Evolutionary conservation across 257 asterid species (phyloP).

Genomic region (Plantago major): DNA sequence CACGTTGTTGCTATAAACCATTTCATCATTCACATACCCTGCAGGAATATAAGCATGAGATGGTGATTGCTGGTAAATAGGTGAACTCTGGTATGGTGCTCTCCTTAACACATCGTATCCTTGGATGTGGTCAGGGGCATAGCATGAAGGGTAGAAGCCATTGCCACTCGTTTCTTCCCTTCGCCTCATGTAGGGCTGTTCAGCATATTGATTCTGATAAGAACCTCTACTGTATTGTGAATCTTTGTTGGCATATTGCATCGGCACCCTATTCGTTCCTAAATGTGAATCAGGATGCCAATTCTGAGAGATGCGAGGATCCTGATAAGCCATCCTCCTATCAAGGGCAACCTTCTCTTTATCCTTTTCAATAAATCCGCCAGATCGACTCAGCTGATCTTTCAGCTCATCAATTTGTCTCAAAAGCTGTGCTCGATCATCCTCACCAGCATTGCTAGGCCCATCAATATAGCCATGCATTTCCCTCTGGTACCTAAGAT

Average conservation of each 20-base stretch:
- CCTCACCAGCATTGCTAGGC: slow-evolving; percentile 16
- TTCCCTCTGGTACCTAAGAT: too few relatives aligned
- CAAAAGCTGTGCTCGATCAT: slow-evolving; percentile 60
- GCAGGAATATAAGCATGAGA: slow-evolving; percentile 35
- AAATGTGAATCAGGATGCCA: slow-evolving; percentile 34
- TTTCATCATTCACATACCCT: slow-evolving; percentile 29
- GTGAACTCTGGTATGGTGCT: slow-evolving; percentile 33
- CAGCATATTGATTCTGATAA: slow-evolving; percentile 33
- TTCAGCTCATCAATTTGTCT: slow-evolving; percentile 62
- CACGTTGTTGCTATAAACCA: slow-evolving; percentile 9
- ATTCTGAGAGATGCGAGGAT: slow-evolving; percentile 37
- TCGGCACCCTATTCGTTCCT: slow-evolving; percentile 22
- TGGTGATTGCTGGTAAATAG: slow-evolving; percentile 30
- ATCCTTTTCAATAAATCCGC: slow-evolving; percentile 41
- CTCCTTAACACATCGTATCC: slow-evolving; percentile 36
- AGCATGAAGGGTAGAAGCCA: slow-evolving; percentile 47
- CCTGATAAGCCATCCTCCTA: slow-evolving; percentile 38
- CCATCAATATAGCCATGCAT: background rate
- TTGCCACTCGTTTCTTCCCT: slow-evolving; percentile 40
- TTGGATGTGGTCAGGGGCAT: slow-evolving; percentile 26
- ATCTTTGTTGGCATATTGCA: slow-evolving; percentile 22
- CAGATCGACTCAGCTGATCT: slow-evolving; percentile 47
- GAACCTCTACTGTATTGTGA: slow-evolving; percentile 27
- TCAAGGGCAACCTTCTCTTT: slow-evolving; percentile 42
- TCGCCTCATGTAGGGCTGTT: slow-evolving; percentile 31